These are phyloP conservation scores for Bruguiera sexangula DNA, from an alignment of 345 rosid genomes.

Conservation along the genomic window DNA sequence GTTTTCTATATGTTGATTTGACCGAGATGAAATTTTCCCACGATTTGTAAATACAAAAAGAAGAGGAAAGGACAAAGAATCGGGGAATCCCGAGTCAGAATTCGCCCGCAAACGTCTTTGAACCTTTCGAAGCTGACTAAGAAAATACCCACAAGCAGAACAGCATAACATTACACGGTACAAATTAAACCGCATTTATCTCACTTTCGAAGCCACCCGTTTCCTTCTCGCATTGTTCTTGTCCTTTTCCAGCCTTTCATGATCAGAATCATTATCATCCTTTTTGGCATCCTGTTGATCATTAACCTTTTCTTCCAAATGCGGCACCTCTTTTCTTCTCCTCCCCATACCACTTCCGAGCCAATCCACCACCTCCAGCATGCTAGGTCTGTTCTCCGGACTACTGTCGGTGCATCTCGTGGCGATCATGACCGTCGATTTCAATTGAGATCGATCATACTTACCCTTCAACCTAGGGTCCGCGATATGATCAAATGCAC, in stretches of 20 bases:
- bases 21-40: neutral
- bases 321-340: constrained; percentile 24
- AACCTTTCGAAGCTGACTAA: neutral
- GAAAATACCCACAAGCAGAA: constrained; percentile 1
- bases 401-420: constrained; percentile 46
- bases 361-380: constrained; percentile 56
- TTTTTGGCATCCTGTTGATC: constrained; percentile 18
- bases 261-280: neutral
- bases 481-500: constrained; percentile 42
- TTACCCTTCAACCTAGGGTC: constrained; percentile 49
- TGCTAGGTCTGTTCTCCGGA: constrained; percentile 51
- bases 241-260: constrained; percentile 20
- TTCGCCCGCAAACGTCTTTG: neutral
- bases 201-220: neutral
- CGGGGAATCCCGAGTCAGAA: neutral
- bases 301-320: constrained; percentile 9
- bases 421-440: constrained; percentile 35
- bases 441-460: constrained; percentile 35
- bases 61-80: neutral
- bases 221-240: constrained; percentile 1
- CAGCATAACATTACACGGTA: neutral
- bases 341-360: constrained; percentile 30
- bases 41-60: neutral
- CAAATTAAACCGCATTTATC: neutral
- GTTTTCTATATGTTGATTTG: neutral